These are phyloP conservation scores for Saccharomycopsis sp. DNA, from an alignment of 805 yeast genomes.

Conservation along the genomic window DNA sequence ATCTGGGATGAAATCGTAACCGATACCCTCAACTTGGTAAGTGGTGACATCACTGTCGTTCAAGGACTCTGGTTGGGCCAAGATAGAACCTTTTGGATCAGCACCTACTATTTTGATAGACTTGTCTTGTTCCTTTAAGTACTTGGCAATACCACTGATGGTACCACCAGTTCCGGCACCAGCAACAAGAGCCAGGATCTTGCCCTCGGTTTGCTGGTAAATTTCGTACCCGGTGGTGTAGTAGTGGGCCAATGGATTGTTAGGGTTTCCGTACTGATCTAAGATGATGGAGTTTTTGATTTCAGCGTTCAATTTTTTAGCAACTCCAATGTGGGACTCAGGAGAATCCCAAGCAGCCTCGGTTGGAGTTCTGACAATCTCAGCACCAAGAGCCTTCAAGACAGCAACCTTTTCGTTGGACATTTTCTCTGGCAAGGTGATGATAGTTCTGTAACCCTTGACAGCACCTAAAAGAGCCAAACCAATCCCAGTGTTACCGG, in stretches of 20 bases:
- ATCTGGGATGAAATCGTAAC: slow-evolving; percentile 82
- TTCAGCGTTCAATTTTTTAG: slow-evolving; percentile 70
- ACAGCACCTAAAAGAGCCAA: slow-evolving; percentile 83
- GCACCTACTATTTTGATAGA: slow-evolving; percentile 65
- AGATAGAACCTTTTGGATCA: slow-evolving; percentile 81
- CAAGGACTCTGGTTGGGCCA: slow-evolving; percentile 70
- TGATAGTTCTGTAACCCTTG: slow-evolving; percentile 78
- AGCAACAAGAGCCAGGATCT: slow-evolving; percentile 69
- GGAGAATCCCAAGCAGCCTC: slow-evolving; percentile 93
- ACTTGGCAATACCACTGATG: slow-evolving; percentile 72
- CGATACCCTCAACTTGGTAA: slow-evolving; percentile 85
- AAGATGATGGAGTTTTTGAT: slow-evolving; percentile 79
- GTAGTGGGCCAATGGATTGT: slow-evolving; percentile 81
- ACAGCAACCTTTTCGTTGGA: slow-evolving; percentile 86
- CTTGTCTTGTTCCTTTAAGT: slow-evolving; percentile 64
- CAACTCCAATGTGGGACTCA: slow-evolving; percentile 86
- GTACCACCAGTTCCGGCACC: slow-evolving; percentile 97
- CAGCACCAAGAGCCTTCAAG: slow-evolving; percentile 84
- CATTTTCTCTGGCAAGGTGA: slow-evolving; percentile 88
- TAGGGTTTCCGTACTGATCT: slow-evolving; percentile 73
- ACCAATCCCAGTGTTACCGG: slow-evolving; percentile 91
- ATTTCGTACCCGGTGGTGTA: slow-evolving; percentile 81
- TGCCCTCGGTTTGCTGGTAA: slow-evolving; percentile 71
- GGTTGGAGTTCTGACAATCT: slow-evolving; percentile 84
- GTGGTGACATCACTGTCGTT: slow-evolving; percentile 43